Evolutionary conservation across 78 protist species (phyloP), one percentile per base, ranked within the genome.

Genomic region (Dictyostelium capitatum): DNA sequence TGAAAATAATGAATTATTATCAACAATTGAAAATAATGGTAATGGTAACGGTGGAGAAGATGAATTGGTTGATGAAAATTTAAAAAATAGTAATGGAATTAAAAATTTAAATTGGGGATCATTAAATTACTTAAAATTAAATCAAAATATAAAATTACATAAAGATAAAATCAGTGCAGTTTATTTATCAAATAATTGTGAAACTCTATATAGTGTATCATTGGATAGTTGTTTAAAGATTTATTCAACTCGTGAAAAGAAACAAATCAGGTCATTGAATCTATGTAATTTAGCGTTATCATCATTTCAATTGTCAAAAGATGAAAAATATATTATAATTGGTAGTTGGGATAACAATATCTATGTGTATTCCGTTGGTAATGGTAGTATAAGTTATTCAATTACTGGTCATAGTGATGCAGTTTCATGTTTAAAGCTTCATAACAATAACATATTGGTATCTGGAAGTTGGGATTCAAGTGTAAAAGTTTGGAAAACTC

Each of bases 381-480:
- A 77, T 92, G 98, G 98, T 3, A 64, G 91, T 46, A 75, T 96
- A 9, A 25, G 50, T 6, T 83, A 89, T 37, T 30, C 67, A 30
- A 11, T 96, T 28, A 23, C 47, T 2, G 96, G 82, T 15, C 98
- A 97, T 70, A 96, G 92, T 46, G 97, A 95, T 28, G 97, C 97
- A 0, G 91, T 97, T 7, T 67, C 95, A 23, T 80, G 95, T 59
- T 17, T 95, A 48, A 46, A 48, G 5, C 25, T 96, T 47, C 20
- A 83, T 6, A 73, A 73, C 2, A 79, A 59, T 23, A 32, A 69
- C n/a, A 25, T 65, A 8, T 37, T 97, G 74, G 85, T 94, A 32
- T 64, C 98, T 1, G 97, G 94, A 17, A 83, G 95, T 20, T 97
- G 98, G 98, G 98, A 97, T 75, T 46, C 96, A 4, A 83, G 94